Percentiles rank a stretch among this genome's conserved stretches.
These are phyloP conservation scores for Orobanche coerulescens DNA, from an alignment of 257 asterid genomes.

Conservation along the genomic window DNA sequence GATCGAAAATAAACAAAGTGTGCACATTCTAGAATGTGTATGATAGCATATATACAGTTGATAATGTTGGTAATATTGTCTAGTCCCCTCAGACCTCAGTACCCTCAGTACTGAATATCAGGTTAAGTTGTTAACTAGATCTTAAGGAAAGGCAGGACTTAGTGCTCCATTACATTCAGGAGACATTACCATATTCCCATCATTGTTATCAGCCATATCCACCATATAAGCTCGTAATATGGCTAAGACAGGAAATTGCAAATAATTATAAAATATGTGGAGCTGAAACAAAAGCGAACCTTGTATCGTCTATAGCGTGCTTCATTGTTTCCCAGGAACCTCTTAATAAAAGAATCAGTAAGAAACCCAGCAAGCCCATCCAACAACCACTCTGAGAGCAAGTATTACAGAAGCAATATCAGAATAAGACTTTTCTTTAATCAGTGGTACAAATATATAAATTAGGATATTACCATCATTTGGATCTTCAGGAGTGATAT, in stretches of 20 bases:
- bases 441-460: conserved; percentile 20
- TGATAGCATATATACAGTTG: background rate
- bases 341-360: conserved; percentile 76
- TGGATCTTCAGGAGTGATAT: conserved; percentile 79
- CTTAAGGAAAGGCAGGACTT: background rate
- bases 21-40: background rate
- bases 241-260: conserved; percentile 5
- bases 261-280: conserved; percentile 5
- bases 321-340: conserved; percentile 91
- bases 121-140: background rate
- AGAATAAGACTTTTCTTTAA: conserved; percentile 14
- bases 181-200: conserved; percentile 1
- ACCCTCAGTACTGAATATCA: background rate
- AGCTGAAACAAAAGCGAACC: conserved; percentile 41
- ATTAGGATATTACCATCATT: conserved; percentile 58
- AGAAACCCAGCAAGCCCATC: conserved; percentile 98
- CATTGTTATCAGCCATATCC: conserved; percentile 3
- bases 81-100: background rate
- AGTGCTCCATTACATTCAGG: conserved; percentile 13
- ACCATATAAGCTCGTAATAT: background rate
- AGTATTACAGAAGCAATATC: conserved; percentile 29
- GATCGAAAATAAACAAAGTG: conserved; percentile 1
- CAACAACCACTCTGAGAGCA: conserved; percentile 77
- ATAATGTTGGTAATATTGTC: background rate
- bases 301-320: conserved; percentile 94